phyloP scores from a whole-genome alignment of 805 yeast species.

The Saccharomycopsis javanensis region DNA sequence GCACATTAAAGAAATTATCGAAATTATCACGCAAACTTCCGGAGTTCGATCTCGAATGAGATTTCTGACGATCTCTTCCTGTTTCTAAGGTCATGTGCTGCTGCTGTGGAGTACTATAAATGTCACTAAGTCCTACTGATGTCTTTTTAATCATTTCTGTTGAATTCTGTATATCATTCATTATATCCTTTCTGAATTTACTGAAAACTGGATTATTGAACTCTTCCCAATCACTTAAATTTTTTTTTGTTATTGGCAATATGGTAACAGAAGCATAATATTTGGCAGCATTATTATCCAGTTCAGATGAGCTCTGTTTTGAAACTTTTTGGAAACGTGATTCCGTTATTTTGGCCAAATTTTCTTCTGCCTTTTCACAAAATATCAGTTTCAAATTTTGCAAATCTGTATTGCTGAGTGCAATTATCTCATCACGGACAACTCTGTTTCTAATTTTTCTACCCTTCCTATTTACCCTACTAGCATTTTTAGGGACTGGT shows the following conservation, averaged over 20 bases:
- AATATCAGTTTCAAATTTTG: not conserved
- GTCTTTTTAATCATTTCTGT: not conserved
- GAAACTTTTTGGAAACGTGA: not conserved
- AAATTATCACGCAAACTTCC: conserved; percentile 1
- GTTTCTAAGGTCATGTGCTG: not conserved
- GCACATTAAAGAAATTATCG: not conserved
- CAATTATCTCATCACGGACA: not conserved
- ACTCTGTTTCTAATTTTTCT: not conserved
- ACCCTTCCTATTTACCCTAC: not conserved
- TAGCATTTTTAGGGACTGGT: not conserved
- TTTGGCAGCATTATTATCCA: not conserved
- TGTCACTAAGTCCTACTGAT: not conserved
- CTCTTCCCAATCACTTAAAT: not conserved
- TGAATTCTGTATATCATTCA: not conserved
- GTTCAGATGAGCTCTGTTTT: not conserved
- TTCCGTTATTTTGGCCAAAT: not conserved
- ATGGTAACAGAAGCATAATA: not conserved
- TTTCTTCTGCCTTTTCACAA: not conserved
- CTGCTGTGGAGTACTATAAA: not conserved
- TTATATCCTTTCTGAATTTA: not conserved
- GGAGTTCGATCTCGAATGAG: not conserved
- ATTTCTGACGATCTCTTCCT: not conserved
- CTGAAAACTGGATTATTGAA: not conserved
- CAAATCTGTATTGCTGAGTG: not conserved
- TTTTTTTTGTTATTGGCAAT: not conserved